phyloP scores from a whole-genome alignment of 176 grass and related monocot species.

The Stipa capillata region DNA sequence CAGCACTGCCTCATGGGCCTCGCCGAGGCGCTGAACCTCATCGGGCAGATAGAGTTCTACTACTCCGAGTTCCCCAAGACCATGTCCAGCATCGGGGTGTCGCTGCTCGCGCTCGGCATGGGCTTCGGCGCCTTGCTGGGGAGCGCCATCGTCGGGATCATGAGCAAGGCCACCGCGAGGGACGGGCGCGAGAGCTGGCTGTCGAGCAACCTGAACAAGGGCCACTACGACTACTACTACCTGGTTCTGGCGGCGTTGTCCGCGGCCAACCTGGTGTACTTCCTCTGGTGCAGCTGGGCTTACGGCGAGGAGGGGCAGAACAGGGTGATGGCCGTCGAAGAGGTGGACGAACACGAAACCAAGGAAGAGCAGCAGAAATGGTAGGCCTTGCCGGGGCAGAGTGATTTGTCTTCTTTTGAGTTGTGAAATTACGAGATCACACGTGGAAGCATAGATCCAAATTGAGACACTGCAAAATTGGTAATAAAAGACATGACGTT shows the following conservation, averaged over 20 bases:
- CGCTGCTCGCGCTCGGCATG: slow-evolving; percentile 45
- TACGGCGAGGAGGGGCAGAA: slow-evolving; percentile 56
- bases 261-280: slow-evolving; percentile 35
- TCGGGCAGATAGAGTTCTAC: slow-evolving; percentile 80
- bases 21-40: slow-evolving; percentile 51
- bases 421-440: too few species aligned
- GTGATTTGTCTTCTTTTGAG: neutral
- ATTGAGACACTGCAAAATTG: too few species aligned
- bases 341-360: neutral
- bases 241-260: slow-evolving; percentile 32
- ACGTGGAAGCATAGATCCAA: too few species aligned
- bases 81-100: slow-evolving; percentile 68
- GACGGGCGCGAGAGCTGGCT: slow-evolving; percentile 43
- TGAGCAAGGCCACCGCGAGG: slow-evolving; percentile 3
- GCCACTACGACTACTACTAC: slow-evolving; percentile 66
- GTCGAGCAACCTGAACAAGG: slow-evolving; percentile 46
- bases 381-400: neutral
- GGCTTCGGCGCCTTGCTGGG: slow-evolving; percentile 30
- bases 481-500: too few species aligned
- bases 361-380: neutral
- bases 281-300: slow-evolving; percentile 33
- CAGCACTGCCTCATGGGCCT: slow-evolving; percentile 52
- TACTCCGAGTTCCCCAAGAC: slow-evolving; percentile 66
- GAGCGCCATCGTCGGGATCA: slow-evolving; percentile 14
- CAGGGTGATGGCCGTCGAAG: slow-evolving; percentile 20